phyloP scores from a whole-genome alignment of 805 yeast genomes.

The Sugiyamaella chiloensis region DNA sequence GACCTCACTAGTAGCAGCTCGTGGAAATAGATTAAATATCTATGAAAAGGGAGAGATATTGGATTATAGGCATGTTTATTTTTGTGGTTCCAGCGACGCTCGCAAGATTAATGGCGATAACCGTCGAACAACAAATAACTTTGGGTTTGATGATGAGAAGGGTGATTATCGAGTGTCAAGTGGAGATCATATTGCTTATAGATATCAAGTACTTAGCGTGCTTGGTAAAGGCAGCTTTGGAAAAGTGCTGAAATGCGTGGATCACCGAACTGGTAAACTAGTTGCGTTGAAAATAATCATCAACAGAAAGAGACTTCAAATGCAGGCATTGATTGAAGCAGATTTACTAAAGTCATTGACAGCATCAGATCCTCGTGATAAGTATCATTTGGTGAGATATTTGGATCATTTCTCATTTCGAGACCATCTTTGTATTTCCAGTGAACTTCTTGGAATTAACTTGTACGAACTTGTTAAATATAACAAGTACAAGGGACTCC shows the following conservation, averaged over 20 bases:
- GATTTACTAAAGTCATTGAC: constrained; percentile 55
- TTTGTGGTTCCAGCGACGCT: constrained; percentile 40
- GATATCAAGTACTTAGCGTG: constrained; percentile 57
- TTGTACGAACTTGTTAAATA: constrained; percentile 52
- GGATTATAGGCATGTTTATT: constrained; percentile 49
- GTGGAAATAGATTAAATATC: constrained; percentile 36
- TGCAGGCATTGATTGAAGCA: constrained; percentile 77
- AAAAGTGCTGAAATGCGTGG: constrained; percentile 64
- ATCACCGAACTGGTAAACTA: constrained; percentile 53
- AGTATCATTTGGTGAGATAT: constrained; percentile 48
- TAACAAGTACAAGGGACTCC: constrained; percentile 36
- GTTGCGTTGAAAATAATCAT: constrained; percentile 79
- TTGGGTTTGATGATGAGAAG: constrained; percentile 68
- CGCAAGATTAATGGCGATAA: constrained; percentile 24
- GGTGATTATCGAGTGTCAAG: constrained; percentile 55
- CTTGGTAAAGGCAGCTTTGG: constrained; percentile 86
- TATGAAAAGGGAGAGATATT: constrained; percentile 62
- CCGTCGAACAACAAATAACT: constrained; percentile 39
- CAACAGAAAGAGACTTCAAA: constrained; percentile 66
- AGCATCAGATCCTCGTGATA: constrained; percentile 33
- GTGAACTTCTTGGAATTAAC: constrained; percentile 68
- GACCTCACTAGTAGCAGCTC: constrained; percentile 25
- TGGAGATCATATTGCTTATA: constrained; percentile 72
- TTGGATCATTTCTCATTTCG: constrained; percentile 72
- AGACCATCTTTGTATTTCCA: constrained; percentile 76